Conservation (phyloP, 1,284 basidiomycete species). For the Salmacisia buchloeana region DNA sequence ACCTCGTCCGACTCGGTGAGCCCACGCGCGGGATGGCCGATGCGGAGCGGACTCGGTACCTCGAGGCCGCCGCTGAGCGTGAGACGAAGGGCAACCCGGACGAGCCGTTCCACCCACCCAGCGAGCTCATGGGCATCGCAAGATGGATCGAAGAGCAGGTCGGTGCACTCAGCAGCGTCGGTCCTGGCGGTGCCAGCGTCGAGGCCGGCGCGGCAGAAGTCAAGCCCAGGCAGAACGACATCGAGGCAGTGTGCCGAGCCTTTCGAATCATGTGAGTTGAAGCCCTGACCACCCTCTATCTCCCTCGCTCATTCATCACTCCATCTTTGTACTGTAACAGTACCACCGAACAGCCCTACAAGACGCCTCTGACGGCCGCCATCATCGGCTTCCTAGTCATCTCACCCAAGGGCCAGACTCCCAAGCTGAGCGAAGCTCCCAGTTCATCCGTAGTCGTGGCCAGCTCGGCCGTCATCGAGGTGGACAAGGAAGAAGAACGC, state of each 20-base stretch:
- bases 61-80: conserved; percentile 25
- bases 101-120: conserved; percentile 31
- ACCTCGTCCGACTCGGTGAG: conserved; percentile 8
- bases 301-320: background rate
- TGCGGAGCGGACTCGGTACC: conserved; percentile 25
- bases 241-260: conserved; percentile 27
- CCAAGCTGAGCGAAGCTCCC: background rate
- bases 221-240: conserved; percentile 13
- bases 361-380: conserved; percentile 30
- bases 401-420: conserved; percentile 15
- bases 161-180: background rate
- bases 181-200: background rate
- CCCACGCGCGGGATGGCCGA: conserved; percentile 22
- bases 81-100: conserved; percentile 30
- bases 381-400: conserved; percentile 42
- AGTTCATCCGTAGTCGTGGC: background rate
- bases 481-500: conserved; percentile 10
- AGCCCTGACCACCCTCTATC: background rate
- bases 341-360: conserved; percentile 25
- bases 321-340: conserved; percentile 2
- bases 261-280: conserved; percentile 28
- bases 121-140: conserved; percentile 35
- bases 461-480: background rate
- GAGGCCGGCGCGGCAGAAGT: background rate
- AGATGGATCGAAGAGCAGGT: conserved; percentile 38